Evolutionary conservation across 108 stramenopile genomes (phyloP).

Genomic region (Bacterosira constricta): DNA sequence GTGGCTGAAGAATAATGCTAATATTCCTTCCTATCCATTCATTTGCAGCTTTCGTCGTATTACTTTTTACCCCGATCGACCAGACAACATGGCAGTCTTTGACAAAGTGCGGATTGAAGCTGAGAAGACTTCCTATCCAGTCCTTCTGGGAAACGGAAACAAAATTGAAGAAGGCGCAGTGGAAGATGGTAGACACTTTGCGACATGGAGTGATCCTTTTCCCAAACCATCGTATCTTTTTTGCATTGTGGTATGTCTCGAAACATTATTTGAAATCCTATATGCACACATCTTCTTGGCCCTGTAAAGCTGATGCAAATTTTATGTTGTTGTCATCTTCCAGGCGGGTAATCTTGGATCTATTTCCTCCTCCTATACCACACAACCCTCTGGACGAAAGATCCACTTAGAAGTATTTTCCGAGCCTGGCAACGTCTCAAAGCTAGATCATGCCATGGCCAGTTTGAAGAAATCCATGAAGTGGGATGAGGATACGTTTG

Average conservation of each 20-base stretch:
- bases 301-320: not conserved
- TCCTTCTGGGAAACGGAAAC: slow-evolving; percentile 95
- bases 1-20: too few relatives aligned
- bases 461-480: slow-evolving; percentile 87
- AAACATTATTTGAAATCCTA: too few relatives aligned
- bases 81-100: slow-evolving; percentile 95
- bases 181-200: slow-evolving; percentile 67
- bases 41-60: slow-evolving; percentile 74
- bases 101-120: slow-evolving; percentile 80
- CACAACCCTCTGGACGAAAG: slow-evolving; percentile 66
- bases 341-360: slow-evolving; percentile 85
- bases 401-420: slow-evolving; percentile 70
- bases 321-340: too few relatives aligned
- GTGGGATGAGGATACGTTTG: slow-evolving; percentile 97
- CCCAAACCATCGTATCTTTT: slow-evolving; percentile 97
- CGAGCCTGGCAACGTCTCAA: slow-evolving; percentile 69
- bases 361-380: slow-evolving; percentile 78
- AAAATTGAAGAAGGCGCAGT: slow-evolving; percentile 62
- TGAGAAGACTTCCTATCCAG: slow-evolving; percentile 73
- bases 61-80: slow-evolving; percentile 94
- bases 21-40: not conserved
- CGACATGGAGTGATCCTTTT: slow-evolving; percentile 93
- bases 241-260: slow-evolving; percentile 71
- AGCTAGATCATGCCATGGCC: slow-evolving; percentile 69
- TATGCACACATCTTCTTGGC: too few relatives aligned